Evolutionary conservation across 1,284 basidiomycete species (phyloP).

Genomic region (Cryptococcus sp.): DNA sequence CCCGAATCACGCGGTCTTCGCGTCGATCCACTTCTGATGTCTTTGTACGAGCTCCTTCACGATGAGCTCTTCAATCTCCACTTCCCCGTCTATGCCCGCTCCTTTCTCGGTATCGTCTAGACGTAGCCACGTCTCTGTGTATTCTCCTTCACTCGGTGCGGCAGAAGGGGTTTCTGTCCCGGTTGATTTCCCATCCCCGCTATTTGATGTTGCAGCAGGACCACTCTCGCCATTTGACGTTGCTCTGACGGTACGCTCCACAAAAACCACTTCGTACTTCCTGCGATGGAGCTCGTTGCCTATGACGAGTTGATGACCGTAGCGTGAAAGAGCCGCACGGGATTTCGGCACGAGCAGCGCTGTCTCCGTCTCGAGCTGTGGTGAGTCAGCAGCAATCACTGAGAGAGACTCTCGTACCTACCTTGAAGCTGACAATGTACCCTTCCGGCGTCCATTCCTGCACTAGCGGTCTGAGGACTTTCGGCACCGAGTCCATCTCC

Average conservation of each 20-base stretch:
- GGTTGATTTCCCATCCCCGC: slow-evolving; percentile 22
- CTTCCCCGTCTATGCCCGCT: slow-evolving; percentile 31
- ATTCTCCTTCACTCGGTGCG: slow-evolving; percentile 40
- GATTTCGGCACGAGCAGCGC: slow-evolving; percentile 87
- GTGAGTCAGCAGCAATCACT: background rate
- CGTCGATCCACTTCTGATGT: slow-evolving; percentile 69
- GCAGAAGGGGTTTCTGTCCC: slow-evolving; percentile 22
- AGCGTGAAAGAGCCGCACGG: slow-evolving; percentile 79
- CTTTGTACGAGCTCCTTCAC: slow-evolving; percentile 70
- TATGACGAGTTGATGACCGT: slow-evolving; percentile 96
- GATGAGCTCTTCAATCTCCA: slow-evolving; percentile 90
- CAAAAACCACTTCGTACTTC: slow-evolving; percentile 90
- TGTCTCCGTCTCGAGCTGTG: slow-evolving; percentile 88
- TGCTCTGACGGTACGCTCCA: slow-evolving; percentile 53
- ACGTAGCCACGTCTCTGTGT: slow-evolving; percentile 71
- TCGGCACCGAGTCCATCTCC: slow-evolving; percentile 99
- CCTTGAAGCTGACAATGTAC: slow-evolving; percentile 96
- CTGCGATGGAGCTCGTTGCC: slow-evolving; percentile 88
- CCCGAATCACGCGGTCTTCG: background rate
- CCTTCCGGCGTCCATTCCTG: slow-evolving; percentile 91
- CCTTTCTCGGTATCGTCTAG: slow-evolving; percentile 59
- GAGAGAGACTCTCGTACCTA: slow-evolving; percentile 45
- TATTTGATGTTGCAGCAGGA: slow-evolving; percentile 7
- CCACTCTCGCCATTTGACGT: background rate
- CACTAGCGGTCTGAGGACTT: slow-evolving; percentile 88